A percentile compares a stretch with the other conserved stretches of the same genome.
phyloP scores from a whole-genome alignment of 805 yeast species.

The Starmerella vitae region DNA sequence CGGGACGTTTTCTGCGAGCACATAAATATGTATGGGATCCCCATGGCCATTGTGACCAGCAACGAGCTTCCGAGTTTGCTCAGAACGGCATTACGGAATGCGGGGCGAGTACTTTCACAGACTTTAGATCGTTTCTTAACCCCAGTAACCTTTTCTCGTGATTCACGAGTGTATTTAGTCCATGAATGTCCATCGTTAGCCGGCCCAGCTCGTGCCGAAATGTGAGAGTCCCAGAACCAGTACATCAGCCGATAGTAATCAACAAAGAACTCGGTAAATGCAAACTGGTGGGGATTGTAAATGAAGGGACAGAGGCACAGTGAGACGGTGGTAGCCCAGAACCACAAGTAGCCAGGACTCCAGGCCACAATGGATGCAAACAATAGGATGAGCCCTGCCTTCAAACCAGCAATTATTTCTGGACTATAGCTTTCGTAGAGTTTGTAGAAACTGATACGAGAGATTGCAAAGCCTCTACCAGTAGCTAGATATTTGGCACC shows the following conservation, averaged over 20 bases:
- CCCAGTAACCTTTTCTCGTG: constrained; percentile 74
- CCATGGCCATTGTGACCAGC: constrained; percentile 41
- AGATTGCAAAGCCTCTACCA: constrained; percentile 71
- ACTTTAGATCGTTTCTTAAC: constrained; percentile 39
- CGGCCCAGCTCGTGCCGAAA: not conserved
- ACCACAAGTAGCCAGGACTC: constrained; percentile 80
- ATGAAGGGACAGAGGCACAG: constrained; percentile 75
- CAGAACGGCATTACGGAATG: constrained; percentile 50
- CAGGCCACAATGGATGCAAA: constrained; percentile 51
- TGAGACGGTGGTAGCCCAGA: constrained; percentile 80
- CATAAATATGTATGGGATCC: constrained; percentile 51
- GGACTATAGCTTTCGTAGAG: constrained; percentile 58
- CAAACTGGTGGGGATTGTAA: constrained; percentile 89
- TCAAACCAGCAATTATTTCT: constrained; percentile 41
- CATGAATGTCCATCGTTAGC: constrained; percentile 43
- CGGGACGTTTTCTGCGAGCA: constrained; percentile 61
- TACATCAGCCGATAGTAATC: constrained; percentile 73
- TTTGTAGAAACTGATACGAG: constrained; percentile 50
- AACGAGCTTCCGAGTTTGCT: constrained; percentile 57
- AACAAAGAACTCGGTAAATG: constrained; percentile 75
- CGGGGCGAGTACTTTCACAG: constrained; percentile 49
- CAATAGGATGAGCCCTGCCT: constrained; percentile 38
- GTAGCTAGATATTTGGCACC: constrained; percentile 76
- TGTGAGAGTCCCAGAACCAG: constrained; percentile 39
- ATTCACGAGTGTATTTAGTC: constrained; percentile 47